Base-by-base conservation (phyloP, 306 rosid genomes). In the Comarum palustre region DNA sequence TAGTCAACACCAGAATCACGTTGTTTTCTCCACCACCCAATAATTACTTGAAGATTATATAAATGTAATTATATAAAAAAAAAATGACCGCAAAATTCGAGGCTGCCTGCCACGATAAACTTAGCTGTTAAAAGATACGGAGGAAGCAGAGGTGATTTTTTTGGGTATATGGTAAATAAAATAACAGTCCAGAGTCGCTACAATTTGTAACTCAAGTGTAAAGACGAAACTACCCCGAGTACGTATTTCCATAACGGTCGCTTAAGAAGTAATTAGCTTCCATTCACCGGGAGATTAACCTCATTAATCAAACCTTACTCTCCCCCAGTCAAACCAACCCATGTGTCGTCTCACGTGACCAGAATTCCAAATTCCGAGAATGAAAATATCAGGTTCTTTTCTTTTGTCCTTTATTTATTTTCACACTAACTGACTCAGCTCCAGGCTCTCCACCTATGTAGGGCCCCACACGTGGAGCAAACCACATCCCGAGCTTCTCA, bases 331-430 rank as follows among this genome's bases (percentile, higher is more conserved):
- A 89, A 89, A 90, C 84, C 51, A 68, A 66, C 72, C 84, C 76
- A 86, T 84, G 82, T 81, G 84, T 75, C 79, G 75, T 10, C 80
- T 87, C 95, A 90, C 95, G 92, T 88, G 96, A 90, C 87, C 64
- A 24, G 71, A 79, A 82, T 77, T 80, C 58, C 84, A 32, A 32
- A 72, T 66, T 74, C 69, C 78, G 13, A 79, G 68, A 68, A 52
- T 51, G 41, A 2, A 38, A 61, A 60, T 60, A 13, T 17, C 45
- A 79, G 66, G 68, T 70, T 60, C 67, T 46, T 69, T 45, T 50
- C 1, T 14, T 1, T 4, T 12, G 66, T 45, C 36, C 1, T 4
- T 14, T 1, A 0, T 12, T 69, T 52, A 22, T 17, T 27, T 8
- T 29, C 13, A 20, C 13, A 9, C 45, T 0, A 34, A 83, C 90